These are phyloP conservation scores for Fusarium begoniae DNA, from an alignment of 2,329 filamentous ascomycete species.

Conservation along the genomic window DNA sequence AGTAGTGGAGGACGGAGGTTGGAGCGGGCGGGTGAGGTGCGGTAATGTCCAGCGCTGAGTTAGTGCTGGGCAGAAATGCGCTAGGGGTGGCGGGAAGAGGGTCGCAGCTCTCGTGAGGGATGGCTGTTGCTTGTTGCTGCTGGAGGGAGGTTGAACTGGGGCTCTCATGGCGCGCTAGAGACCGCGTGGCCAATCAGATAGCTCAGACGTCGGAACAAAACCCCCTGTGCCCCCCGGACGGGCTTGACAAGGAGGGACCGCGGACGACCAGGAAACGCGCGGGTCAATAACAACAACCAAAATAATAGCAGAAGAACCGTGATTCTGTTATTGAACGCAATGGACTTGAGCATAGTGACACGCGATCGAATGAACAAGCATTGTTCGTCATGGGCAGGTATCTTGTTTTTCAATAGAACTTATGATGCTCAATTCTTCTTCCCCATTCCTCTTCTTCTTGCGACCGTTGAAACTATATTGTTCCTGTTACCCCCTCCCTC, in stretches of 20 bases:
- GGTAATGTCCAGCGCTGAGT: constrained; percentile 7
- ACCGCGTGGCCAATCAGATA: constrained; percentile 32
- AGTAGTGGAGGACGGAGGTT: constrained; percentile 31
- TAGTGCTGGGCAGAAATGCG: constrained; percentile 24
- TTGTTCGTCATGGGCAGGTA: not conserved
- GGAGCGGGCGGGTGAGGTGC: constrained; percentile 33
- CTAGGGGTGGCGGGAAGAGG: constrained; percentile 42
- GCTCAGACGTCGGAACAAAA: constrained; percentile 3
- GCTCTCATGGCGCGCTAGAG: constrained; percentile 38
- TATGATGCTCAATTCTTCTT: not conserved
- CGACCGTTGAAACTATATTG: constrained; percentile 6
- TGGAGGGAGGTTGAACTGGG: constrained; percentile 44
- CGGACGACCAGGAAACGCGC: constrained; percentile 44
- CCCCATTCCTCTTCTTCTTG: not conserved
- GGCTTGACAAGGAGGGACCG: constrained; percentile 32
- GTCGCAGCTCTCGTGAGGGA: constrained; percentile 38
- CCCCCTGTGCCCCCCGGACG: constrained; percentile 23
- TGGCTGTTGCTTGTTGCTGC: constrained; percentile 34
- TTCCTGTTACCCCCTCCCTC: constrained; percentile 1
- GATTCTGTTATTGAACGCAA: constrained; percentile 22
- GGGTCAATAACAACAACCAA: constrained; percentile 45
- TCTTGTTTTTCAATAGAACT: not conserved
- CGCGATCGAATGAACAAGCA: not conserved
- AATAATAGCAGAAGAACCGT: constrained; percentile 34
- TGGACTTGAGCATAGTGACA: not conserved